A percentile compares a stretch with the other conserved stretches of the same genome.
Conservation (phyloP, 306 rosid species). For the Glycine soja region DNA sequence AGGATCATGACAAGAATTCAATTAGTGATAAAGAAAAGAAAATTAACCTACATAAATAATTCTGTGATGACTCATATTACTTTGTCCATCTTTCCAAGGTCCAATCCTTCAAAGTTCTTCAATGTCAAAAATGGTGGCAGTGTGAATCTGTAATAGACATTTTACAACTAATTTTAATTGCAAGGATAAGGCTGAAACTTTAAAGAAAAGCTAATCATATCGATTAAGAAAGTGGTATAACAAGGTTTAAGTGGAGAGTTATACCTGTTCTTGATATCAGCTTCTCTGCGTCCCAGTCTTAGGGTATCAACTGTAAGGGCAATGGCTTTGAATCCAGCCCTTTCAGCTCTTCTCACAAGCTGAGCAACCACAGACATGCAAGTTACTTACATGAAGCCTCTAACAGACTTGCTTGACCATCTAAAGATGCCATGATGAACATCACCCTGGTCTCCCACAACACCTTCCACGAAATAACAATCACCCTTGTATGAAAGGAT, state of each 20-base stretch:
- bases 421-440: no score
- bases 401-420: no score
- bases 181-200: conserved; percentile 21
- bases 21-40: not conserved
- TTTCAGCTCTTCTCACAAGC: conserved; percentile 98
- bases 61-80: conserved; percentile 48
- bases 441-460: no score
- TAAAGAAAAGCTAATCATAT: not conserved
- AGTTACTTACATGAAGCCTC: no score
- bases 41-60: conserved; percentile 3
- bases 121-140: conserved; percentile 83
- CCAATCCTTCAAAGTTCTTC: conserved; percentile 91
- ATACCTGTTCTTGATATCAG: conserved; percentile 97
- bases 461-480: no score
- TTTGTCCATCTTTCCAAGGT: conserved; percentile 84
- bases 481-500: no score
- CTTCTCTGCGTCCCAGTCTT: conserved; percentile 93
- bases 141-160: conserved; percentile 66
- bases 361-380: conserved; percentile 88
- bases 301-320: conserved; percentile 98
- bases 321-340: conserved; percentile 98
- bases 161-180: not conserved
- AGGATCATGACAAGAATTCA: conserved; percentile 24
- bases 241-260: conserved; percentile 22
- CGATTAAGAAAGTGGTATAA: conserved; percentile 7